Evolutionary conservation across 495 filamentous ascomycete genomes (phyloP), one percentile per base, ranked within the genome.

Genomic region (Barbatosphaeria neglecta): DNA sequence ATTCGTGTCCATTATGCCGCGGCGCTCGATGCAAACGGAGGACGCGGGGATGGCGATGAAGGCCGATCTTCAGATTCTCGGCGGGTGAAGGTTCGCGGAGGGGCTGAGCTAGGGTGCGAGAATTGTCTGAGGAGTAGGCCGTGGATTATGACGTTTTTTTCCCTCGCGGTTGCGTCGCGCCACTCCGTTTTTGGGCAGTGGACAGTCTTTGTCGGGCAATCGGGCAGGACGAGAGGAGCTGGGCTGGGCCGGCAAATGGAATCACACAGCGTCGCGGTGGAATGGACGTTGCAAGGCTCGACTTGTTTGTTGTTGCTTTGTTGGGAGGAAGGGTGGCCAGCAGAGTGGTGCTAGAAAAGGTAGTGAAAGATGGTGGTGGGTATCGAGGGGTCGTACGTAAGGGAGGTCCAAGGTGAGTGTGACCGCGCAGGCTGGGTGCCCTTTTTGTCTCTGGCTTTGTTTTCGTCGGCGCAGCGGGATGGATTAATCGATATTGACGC

Each of bases 1-100:
- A 67, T 93, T 95, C 59, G 89, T 95, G 69, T 98, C 92, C 90
- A 95, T 95, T 51, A 43, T 72, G 56, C 38, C 45, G 51, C 33
- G 27, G 43, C 5, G 20, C 19, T 18, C 16, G 24, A 24, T 45
- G 39, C n/a, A 5, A 24, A 44, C 39, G 37, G 17, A 16, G 16
- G n/a, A 19, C 11, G 4, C 8, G 16, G 16, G 16, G n/a, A n/a
- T n/a, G n/a, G 15, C 37, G n/a, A 4, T 7, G 37, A 19, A 19
- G 37, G 24, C 24, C 37, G 9, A 7, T 39, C 18, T 39, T 9
- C 37, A 39, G 37, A 39, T 13, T 39, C n/a, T n/a, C n/a, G n/a
- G 27, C 15, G 27, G 15, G 27, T 3, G 27, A 31, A 13, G 27
- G 27, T 13, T 31, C 2, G 27, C 3, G 27, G 27, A 13, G 2